These are phyloP conservation scores for Nissolia schottii DNA, from an alignment of 306 rosid genomes.

Conservation along the genomic window DNA sequence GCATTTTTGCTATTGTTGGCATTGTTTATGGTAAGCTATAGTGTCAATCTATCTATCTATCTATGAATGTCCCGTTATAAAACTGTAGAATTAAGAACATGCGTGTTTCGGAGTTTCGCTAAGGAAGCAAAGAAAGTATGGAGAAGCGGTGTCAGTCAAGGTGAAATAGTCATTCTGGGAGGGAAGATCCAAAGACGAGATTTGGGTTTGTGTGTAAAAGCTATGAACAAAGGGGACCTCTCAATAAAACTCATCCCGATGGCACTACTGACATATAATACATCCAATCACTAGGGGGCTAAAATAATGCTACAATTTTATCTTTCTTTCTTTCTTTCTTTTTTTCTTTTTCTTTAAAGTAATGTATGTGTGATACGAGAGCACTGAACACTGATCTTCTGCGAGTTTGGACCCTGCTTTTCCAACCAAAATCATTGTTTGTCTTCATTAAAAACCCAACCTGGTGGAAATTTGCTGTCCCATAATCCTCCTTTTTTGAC, in stretches of 20 bases:
- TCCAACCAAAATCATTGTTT: constrained; percentile 38
- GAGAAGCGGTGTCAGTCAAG: constrained; percentile 22
- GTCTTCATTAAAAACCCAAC: constrained; percentile 53
- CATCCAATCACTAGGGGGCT: constrained; percentile 22
- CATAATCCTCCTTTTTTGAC: not conserved
- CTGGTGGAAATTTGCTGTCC: constrained; percentile 39
- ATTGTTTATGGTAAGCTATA: not conserved
- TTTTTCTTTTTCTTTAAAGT: too few species aligned
- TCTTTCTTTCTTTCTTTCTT: too few species aligned
- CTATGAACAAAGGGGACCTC: constrained; percentile 25
- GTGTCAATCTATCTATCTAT: not conserved
- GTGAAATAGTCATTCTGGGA: constrained; percentile 13
- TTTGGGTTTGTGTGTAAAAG: constrained; percentile 30
- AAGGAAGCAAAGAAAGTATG: constrained; percentile 23
- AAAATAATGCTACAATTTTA: constrained; percentile 21
- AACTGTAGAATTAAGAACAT: constrained; percentile 9
- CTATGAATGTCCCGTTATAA: not conserved
- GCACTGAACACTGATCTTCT: constrained; percentile 21
- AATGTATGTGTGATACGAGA: too few species aligned
- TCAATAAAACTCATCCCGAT: constrained; percentile 26
- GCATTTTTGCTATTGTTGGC: too few species aligned
- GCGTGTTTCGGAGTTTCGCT: constrained; percentile 23
- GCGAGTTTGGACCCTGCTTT: constrained; percentile 45
- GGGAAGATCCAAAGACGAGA: constrained; percentile 14
- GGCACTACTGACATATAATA: constrained; percentile 31